Base-by-base conservation (phyloP, 2,329 filamentous ascomycete species). In the Dactylellina haptotyla region DNA sequence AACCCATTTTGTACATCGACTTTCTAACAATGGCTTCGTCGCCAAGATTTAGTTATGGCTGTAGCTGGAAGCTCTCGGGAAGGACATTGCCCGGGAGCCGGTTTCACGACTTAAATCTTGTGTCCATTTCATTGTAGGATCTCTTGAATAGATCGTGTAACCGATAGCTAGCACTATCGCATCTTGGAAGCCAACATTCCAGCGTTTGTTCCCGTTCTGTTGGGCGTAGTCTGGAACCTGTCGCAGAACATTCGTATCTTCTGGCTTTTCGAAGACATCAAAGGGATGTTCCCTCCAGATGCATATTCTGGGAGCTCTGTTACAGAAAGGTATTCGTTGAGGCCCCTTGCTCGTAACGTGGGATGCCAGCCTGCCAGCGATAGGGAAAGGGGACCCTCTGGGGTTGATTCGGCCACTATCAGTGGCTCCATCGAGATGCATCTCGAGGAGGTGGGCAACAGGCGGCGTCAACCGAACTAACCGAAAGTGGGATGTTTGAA, bases 391-490 rank as follows among this genome's bases (percentile, higher is more conserved):
- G 25, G n/a, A 28, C 32, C 53, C 16, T 59, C 45, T 59, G 53
- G 63, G 63, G 63, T 43, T 16, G 23, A 16, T 63, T 67, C 56
- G 53, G 64, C 51, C 56, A 62, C 56, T 69, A 69, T 69, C 64
- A 69, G 56, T 53, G 53, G 56, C 53, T 39, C 62, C 51, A 58
- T 65, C 61, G 61, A 66, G 56, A 54, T 65, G 69, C 69, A 66
- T 66, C 48, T 39, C 12, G 50, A 51, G 16, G 23, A 39, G 50
- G 57, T 39, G 53, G 67, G 59, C 45, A 56, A 57, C 64, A 67
- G 48, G 51, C 61, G 59, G 54, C 50, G 39, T 45, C 54, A 37
- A 61, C 69, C 53, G 62, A 62, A 56, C 69, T 66, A 66, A 30
- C 61, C 57, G 28, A 37, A 65, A 62, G 46, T 48, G 69, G 69